A percentile compares a stretch with the other conserved stretches of the same genome.
phyloP scores from a whole-genome alignment of 2,329 filamentous ascomycete species.

The Diaporthe sp. region DNA sequence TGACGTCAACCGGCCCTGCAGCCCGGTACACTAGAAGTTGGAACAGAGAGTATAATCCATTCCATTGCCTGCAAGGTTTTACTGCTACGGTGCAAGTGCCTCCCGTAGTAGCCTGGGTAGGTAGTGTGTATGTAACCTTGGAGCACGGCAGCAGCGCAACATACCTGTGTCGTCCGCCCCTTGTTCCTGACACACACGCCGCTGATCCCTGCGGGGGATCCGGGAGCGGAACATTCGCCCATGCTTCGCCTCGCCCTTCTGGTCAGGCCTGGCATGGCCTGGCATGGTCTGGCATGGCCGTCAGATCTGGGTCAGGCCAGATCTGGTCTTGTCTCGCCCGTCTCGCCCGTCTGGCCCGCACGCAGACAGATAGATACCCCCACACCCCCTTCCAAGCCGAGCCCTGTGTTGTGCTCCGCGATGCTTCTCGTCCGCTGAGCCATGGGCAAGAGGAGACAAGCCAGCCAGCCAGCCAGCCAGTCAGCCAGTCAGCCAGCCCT shows the following conservation, averaged over 20 bases:
- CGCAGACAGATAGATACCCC: conserved; percentile 23
- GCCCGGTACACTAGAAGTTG: conserved; percentile 12
- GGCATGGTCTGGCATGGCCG: neutral
- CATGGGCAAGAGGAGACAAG: conserved; percentile 29
- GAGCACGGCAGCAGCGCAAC: neutral
- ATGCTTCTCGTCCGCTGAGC: conserved; percentile 32
- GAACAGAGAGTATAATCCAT: neutral
- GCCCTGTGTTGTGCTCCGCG: neutral
- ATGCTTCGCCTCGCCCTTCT: conserved; percentile 18
- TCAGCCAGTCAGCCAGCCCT: conserved; percentile 13
- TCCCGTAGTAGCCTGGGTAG: neutral
- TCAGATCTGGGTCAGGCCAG: conserved; percentile 18
- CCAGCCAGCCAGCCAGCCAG: conserved; percentile 26
- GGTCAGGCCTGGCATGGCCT: neutral
- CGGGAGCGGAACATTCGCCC: conserved; percentile 28
- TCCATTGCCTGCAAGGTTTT: neutral
- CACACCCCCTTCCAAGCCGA: conserved; percentile 4
- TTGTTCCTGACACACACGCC: conserved; percentile 12
- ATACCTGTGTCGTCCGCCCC: neutral
- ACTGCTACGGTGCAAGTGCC: neutral
- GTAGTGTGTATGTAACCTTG: neutral
- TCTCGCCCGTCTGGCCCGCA: neutral
- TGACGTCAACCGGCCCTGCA: conserved; percentile 23
- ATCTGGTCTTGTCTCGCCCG: conserved; percentile 22
- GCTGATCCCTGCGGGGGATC: conserved; percentile 30